phyloP scores from a whole-genome alignment of 148 eudicot species.

The Nepenthes mirabilis region DNA sequence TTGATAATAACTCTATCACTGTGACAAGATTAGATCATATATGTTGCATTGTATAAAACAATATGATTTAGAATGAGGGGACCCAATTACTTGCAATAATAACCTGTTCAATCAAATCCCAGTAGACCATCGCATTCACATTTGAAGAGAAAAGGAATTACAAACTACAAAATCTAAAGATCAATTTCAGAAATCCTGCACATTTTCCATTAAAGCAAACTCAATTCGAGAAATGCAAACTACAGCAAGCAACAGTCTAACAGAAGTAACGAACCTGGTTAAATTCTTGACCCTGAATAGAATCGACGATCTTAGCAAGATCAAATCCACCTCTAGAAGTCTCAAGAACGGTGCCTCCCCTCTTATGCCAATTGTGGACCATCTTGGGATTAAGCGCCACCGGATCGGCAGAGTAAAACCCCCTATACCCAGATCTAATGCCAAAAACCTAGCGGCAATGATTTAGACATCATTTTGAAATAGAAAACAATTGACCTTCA shows the following conservation, averaged over 20 bases:
- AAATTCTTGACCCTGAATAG: slow-evolving; percentile 36
- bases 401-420: slow-evolving; percentile 39
- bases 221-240: not conserved
- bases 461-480: not conserved
- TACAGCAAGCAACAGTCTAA: not conserved
- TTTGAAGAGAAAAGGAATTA: too few species aligned
- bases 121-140: too few species aligned
- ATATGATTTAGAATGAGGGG: too few species aligned
- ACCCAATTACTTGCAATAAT: too few species aligned
- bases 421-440: slow-evolving; percentile 42
- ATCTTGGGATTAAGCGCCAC: slow-evolving; percentile 31
- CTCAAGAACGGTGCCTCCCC: slow-evolving; percentile 53
- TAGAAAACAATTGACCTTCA: not conserved
- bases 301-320: slow-evolving; percentile 37
- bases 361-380: slow-evolving; percentile 60
- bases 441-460: slow-evolving; percentile 20
- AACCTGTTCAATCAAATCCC: too few species aligned
- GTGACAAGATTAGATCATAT: too few species aligned
- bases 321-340: slow-evolving; percentile 78
- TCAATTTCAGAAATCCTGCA: too few species aligned
- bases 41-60: too few species aligned
- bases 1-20: too few species aligned
- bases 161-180: too few species aligned
- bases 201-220: not conserved
- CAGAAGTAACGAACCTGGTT: slow-evolving; percentile 32